Base-by-base conservation (phyloP, 495 filamentous ascomycete genomes). In the Rhypophila decipiens region DNA sequence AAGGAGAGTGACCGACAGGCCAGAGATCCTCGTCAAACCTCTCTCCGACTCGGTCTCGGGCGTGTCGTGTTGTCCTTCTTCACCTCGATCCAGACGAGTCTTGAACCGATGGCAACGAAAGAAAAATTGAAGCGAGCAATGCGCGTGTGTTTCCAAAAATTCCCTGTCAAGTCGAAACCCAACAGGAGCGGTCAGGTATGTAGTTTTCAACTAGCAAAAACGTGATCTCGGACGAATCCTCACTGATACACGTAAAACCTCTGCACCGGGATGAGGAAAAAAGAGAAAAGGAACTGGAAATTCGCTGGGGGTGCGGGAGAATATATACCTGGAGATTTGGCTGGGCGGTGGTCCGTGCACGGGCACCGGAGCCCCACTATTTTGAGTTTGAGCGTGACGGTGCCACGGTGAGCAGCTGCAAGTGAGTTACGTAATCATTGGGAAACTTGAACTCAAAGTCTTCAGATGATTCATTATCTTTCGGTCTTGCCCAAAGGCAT, bases 121-220 rank as follows among this genome's bases (percentile, higher is more conserved):
- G 43, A 37, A 43, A 69, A 65, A 57, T n/a, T n/a, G n/a, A n/a
- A n/a, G n/a, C n/a, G n/a, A n/a, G n/a, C n/a, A 57, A 27, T 12
- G 19, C 18, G 40, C 24, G 17, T 45, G 22, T 29, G 51, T 42
- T 39, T 48, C 45, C 56, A 59, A 59, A 59, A 59, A 59, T 59
- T 59, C 56, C 56, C 50, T 50, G 50, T 33, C 53, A 42, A 47
- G 56, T 23, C 49, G 42, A 39, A 38, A 42, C 56, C 50, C 40
- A 53, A 39, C 44, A 39, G 58, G 67, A 74, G 69, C 62, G 61
- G 70, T 73, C 72, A 72, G 57, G 59, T 56, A 54, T 75, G 62
- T 75, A 76, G 70, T 76, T 75, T 76, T 74, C 72, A 75, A 74
- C 70, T 71, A 75, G 72, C 72, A 76, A 75, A 76, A 74, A 75